Evolutionary conservation across 2,329 filamentous ascomycete species (phyloP).

Genomic region (Fusarium sp.): DNA sequence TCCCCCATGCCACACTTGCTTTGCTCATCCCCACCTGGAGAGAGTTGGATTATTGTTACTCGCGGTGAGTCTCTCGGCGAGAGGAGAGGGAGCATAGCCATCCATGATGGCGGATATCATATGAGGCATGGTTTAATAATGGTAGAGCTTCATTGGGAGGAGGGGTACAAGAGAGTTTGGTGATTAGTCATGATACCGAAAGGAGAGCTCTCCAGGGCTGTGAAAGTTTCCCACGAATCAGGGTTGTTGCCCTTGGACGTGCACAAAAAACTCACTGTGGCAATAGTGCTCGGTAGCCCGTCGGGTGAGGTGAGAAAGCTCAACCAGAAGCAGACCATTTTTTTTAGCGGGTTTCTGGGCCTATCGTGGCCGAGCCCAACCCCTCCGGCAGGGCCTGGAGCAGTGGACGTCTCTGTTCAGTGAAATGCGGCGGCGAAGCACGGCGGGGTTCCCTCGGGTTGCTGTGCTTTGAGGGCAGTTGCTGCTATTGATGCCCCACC

Average conservation of each 20-base stretch:
- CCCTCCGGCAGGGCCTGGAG: slow-evolving; percentile 34
- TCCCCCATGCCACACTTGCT: slow-evolving; percentile 2
- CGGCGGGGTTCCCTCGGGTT: slow-evolving; percentile 24
- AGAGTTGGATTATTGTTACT: not conserved
- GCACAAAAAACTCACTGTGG: slow-evolving; percentile 21
- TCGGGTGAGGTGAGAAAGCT: slow-evolving; percentile 15
- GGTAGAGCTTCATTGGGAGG: slow-evolving; percentile 15
- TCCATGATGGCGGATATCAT: not conserved
- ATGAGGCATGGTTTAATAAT: not conserved
- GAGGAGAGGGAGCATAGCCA: not conserved
- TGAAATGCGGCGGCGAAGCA: slow-evolving; percentile 9
- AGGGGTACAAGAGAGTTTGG: slow-evolving; percentile 19
- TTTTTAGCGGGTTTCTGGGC: slow-evolving; percentile 35
- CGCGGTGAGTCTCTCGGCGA: slow-evolving; percentile 17
- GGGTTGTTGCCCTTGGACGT: slow-evolving; percentile 44
- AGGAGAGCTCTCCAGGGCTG: not conserved
- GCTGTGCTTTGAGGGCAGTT: not conserved
- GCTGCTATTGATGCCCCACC: slow-evolving; percentile 18
- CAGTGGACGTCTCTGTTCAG: slow-evolving; percentile 27
- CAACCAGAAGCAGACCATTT: slow-evolving; percentile 30
- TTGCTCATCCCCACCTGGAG: not conserved
- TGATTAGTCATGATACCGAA: slow-evolving; percentile 20
- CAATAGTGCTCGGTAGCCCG: slow-evolving; percentile 11
- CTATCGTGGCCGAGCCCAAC: slow-evolving; percentile 32
- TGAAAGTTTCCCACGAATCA: slow-evolving; percentile 28